Evolutionary conservation across 2,329 filamentous ascomycete species (phyloP).

Genomic region (Exophiala alcalophila): DNA sequence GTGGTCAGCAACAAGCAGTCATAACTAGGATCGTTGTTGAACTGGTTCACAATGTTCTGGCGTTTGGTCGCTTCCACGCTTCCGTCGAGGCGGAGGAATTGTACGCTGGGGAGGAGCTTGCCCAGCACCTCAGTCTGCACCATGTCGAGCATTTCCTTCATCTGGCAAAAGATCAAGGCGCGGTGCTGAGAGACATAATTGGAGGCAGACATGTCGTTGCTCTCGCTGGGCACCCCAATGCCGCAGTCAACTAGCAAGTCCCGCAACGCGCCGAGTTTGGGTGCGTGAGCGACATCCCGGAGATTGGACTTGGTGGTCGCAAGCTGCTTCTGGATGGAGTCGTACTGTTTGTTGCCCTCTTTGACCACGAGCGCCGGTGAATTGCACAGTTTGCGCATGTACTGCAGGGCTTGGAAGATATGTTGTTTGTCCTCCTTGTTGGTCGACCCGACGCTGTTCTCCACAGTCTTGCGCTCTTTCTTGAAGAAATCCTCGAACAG

Average conservation of each 20-base stretch:
- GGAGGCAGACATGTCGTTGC: constrained; percentile 46
- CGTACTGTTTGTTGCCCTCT: constrained; percentile 84
- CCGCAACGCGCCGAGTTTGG: constrained; percentile 83
- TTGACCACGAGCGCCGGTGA: constrained; percentile 96
- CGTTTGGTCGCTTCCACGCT: constrained; percentile 88
- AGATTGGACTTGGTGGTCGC: constrained; percentile 75
- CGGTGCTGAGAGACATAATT: constrained; percentile 93
- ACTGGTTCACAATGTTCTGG: constrained; percentile 97
- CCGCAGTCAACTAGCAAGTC: constrained; percentile 98
- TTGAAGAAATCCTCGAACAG: constrained; percentile 95
- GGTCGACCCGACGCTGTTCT: constrained; percentile 74
- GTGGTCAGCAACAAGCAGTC: constrained; percentile 92
- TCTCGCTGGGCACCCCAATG: constrained; percentile 65
- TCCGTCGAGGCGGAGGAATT: constrained; percentile 90
- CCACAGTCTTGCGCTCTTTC: constrained; percentile 85
- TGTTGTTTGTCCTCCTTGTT: constrained; percentile 96
- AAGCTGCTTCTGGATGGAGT: constrained; percentile 78
- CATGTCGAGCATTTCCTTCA: constrained; percentile 99
- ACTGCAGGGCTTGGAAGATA: constrained; percentile 98
- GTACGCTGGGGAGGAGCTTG: constrained; percentile 85
- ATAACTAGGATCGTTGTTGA: constrained; percentile 96
- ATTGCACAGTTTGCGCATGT: constrained; percentile 99
- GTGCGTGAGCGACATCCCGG: constrained; percentile 82
- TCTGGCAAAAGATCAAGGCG: constrained; percentile 95
- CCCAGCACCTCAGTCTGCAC: constrained; percentile 91